Evolutionary conservation across 179 eudicot species (phyloP).

Genomic region (Drosera spatulata): DNA sequence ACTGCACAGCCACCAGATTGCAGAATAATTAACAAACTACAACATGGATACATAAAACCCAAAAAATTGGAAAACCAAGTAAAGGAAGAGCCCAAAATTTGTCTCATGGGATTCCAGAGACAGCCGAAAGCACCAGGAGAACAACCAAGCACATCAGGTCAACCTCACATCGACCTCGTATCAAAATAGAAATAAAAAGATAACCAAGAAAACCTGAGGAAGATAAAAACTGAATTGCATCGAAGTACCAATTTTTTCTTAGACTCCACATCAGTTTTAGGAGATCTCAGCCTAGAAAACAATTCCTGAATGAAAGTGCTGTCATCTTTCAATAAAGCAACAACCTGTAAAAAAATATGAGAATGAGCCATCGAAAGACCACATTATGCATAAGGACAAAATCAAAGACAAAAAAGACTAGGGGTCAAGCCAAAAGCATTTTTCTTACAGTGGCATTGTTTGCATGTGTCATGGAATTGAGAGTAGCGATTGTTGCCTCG

Average conservation of each 20-base stretch:
- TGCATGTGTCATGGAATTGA: slow-evolving; percentile 76
- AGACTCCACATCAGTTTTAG: slow-evolving; percentile 56
- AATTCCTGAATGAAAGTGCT: slow-evolving; percentile 68
- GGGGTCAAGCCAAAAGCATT: slow-evolving; percentile 3
- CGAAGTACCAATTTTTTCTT: slow-evolving; percentile 70
- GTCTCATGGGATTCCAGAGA: too few species aligned
- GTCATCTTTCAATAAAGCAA: slow-evolving; percentile 79
- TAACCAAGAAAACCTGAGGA: background rate
- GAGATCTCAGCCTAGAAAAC: slow-evolving; percentile 61
- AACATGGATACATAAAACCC: too few species aligned
- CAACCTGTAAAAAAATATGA: slow-evolving; percentile 43
- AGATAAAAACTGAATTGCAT: slow-evolving; percentile 1
- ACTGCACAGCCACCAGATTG: too few species aligned
- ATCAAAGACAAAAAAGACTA: background rate
- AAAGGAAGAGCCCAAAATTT: too few species aligned
- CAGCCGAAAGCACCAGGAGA: too few species aligned
- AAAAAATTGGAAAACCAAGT: too few species aligned
- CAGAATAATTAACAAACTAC: too few species aligned
- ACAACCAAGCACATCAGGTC: too few species aligned
- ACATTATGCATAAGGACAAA: background rate
- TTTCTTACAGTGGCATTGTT: slow-evolving; percentile 75
- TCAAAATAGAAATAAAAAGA: too few species aligned
- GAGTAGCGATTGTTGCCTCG: slow-evolving; percentile 62
- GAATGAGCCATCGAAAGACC: slow-evolving; percentile 6
- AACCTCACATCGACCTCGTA: too few species aligned